These are phyloP conservation scores for Phytophthora pisi DNA, from an alignment of 352 stramenopile species.

Conservation along the genomic window DNA sequence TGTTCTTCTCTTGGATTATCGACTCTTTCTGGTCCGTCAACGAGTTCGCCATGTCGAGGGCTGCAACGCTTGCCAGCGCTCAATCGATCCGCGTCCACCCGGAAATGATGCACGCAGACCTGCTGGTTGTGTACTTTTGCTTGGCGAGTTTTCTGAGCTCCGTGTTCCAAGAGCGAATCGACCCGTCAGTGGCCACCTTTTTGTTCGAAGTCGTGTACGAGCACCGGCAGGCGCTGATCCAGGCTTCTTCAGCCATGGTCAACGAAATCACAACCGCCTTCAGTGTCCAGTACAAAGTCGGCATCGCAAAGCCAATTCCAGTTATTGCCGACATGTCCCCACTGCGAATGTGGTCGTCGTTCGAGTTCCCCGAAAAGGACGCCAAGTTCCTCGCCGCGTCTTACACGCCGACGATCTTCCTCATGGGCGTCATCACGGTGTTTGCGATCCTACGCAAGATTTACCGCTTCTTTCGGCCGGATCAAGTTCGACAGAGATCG, in stretches of 20 bases:
- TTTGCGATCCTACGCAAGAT: conserved; percentile 22
- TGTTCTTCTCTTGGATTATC: conserved; percentile 33
- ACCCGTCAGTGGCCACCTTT: conserved; percentile 21
- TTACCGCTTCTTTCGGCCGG: conserved; percentile 13
- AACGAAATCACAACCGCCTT: conserved; percentile 13
- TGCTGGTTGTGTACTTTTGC: conserved; percentile 28
- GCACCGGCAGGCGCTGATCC: conserved; percentile 10
- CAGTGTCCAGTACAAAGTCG: conserved; percentile 11
- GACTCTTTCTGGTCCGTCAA: conserved; percentile 41
- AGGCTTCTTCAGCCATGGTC: conserved; percentile 5
- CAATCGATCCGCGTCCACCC: conserved; percentile 21
- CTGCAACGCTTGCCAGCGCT: conserved; percentile 10
- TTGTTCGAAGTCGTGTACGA: conserved; percentile 26
- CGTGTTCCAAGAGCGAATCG: conserved; percentile 28
- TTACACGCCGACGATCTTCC: conserved; percentile 23
- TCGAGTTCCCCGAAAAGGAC: conserved; percentile 21
- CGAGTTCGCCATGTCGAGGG: conserved; percentile 36
- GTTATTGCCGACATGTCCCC: conserved; percentile 23
- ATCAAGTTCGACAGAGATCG: conserved; percentile 19
- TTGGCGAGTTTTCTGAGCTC: conserved; percentile 25
- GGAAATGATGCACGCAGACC: conserved; percentile 37
- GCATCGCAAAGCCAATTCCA: conserved; percentile 16
- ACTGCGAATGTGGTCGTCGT: conserved; percentile 20
- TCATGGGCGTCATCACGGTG: conserved; percentile 8
- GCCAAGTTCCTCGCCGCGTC: conserved; percentile 17